Evolutionary conservation across 2,329 filamentous ascomycete species (phyloP).

Genomic region (Thielaviopsis euricoi): DNA sequence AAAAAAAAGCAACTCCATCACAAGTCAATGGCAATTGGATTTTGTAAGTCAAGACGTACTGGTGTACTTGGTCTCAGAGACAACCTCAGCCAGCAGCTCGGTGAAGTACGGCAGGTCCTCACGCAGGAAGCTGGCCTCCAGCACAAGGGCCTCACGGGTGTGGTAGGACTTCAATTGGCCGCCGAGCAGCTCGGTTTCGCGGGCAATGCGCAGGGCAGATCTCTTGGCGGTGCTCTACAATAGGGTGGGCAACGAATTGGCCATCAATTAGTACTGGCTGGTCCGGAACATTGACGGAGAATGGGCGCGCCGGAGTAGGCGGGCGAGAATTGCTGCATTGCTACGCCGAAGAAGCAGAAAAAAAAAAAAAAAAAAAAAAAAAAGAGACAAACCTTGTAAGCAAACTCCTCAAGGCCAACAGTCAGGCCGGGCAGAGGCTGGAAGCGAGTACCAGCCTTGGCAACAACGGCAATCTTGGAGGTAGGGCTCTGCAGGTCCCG

Average conservation of each 20-base stretch:
- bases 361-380: neutral
- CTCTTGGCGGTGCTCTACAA: conserved; percentile 67
- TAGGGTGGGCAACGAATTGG: conserved; percentile 28
- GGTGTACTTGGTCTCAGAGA: conserved; percentile 74
- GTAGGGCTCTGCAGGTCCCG: conserved; percentile 79
- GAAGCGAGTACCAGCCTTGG: conserved; percentile 89
- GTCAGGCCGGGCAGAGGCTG: conserved; percentile 80
- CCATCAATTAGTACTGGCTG: conserved; percentile 16
- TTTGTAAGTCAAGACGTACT: conserved; percentile 29
- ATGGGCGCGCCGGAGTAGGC: neutral
- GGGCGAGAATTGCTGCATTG: neutral
- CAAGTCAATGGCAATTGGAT: conserved; percentile 11
- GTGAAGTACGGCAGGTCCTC: conserved; percentile 95
- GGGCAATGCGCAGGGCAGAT: conserved; percentile 79
- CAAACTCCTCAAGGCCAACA: conserved; percentile 82
- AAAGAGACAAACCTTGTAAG: conserved; percentile 61
- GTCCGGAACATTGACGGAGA: neutral
- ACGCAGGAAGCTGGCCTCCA: conserved; percentile 88
- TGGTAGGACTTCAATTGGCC: conserved; percentile 77
- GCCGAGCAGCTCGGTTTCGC: conserved; percentile 90
- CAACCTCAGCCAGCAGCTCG: conserved; percentile 85
- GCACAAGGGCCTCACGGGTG: conserved; percentile 80
- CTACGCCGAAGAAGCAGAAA: neutral
- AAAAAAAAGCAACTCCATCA: neutral
- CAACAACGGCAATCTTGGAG: conserved; percentile 77